Percentiles rank a stretch among this genome's conserved stretches.
Evolutionary conservation across 2,329 filamentous ascomycete genomes (phyloP).

Genomic region (Metarhizium anisopliae): DNA sequence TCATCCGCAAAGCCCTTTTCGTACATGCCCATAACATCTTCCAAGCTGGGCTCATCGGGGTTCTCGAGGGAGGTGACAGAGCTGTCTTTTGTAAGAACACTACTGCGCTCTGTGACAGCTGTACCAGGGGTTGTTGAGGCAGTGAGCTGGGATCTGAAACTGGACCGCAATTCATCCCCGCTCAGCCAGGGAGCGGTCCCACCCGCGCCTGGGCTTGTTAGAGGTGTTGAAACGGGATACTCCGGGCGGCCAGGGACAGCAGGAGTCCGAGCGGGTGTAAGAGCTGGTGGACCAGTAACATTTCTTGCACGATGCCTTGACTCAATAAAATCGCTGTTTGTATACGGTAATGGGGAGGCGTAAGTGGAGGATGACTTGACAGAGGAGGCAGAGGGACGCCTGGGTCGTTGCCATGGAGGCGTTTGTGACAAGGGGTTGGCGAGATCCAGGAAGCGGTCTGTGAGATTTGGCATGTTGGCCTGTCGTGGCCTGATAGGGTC

Average conservation of each 20-base stretch:
- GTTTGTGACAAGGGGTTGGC: slow-evolving; percentile 17
- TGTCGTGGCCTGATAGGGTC: slow-evolving; percentile 22
- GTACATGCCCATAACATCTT: slow-evolving; percentile 64
- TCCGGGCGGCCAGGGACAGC: slow-evolving; percentile 20
- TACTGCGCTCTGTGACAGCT: slow-evolving; percentile 70
- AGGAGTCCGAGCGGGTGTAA: slow-evolving; percentile 18
- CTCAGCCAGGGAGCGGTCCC: slow-evolving; percentile 37
- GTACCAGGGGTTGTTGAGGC: slow-evolving; percentile 50
- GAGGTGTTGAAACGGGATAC: slow-evolving; percentile 27
- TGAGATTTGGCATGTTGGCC: slow-evolving; percentile 16
- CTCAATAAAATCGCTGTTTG: slow-evolving; percentile 32
- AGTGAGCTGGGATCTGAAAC: slow-evolving; percentile 47
- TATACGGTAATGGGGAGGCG: slow-evolving; percentile 31
- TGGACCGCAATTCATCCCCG: slow-evolving; percentile 44
- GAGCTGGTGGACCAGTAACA: slow-evolving; percentile 15
- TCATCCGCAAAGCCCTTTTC: slow-evolving; percentile 50
- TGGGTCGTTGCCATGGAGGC: slow-evolving; percentile 32
- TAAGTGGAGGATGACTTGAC: slow-evolving; percentile 36
- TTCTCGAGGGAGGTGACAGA: slow-evolving; percentile 55
- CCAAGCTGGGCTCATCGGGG: slow-evolving; percentile 51
- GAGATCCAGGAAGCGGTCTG: slow-evolving; percentile 22
- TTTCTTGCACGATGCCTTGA: slow-evolving; percentile 20
- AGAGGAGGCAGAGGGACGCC: slow-evolving; percentile 39
- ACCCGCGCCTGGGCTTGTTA: slow-evolving; percentile 15
- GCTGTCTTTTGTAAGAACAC: slow-evolving; percentile 70